These are phyloP conservation scores for Kalmusia sp. DNA, from an alignment of 2,329 filamentous ascomycete species.

Conservation along the genomic window DNA sequence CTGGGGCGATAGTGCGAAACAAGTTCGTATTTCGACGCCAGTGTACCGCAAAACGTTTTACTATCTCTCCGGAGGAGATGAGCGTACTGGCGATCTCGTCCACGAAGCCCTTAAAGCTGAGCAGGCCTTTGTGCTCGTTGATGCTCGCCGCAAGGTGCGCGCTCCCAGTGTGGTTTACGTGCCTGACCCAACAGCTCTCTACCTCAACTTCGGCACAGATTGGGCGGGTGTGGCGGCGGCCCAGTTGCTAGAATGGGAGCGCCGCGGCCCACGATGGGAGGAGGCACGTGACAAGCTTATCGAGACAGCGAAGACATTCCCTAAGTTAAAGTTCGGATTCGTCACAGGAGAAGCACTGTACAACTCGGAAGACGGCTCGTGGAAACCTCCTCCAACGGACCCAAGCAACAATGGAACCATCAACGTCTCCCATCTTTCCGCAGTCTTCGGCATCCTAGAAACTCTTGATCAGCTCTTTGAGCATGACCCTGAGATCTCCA, in stretches of 20 bases:
- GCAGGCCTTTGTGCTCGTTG: slow-evolving; percentile 60
- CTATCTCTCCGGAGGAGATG: slow-evolving; percentile 63
- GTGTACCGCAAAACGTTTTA: slow-evolving; percentile 66
- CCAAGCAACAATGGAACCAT: slow-evolving; percentile 60
- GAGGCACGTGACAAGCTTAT: slow-evolving; percentile 60
- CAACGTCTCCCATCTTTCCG: slow-evolving; percentile 62
- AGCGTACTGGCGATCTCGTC: slow-evolving; percentile 63
- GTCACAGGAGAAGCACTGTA: slow-evolving; percentile 64
- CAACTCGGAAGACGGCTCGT: slow-evolving; percentile 56
- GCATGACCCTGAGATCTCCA: slow-evolving; percentile 56
- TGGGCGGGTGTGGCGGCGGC: slow-evolving; percentile 64
- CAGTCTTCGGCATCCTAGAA: slow-evolving; percentile 66
- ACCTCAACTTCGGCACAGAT: slow-evolving; percentile 65
- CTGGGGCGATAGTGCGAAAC: slow-evolving; percentile 67
- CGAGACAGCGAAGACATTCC: slow-evolving; percentile 59
- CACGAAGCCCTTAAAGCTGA: slow-evolving; percentile 61
- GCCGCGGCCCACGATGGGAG: slow-evolving; percentile 61
- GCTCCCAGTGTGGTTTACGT: slow-evolving; percentile 58
- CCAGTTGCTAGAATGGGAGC: slow-evolving; percentile 68
- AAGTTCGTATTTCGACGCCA: slow-evolving; percentile 66
- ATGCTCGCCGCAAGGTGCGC: slow-evolving; percentile 66
- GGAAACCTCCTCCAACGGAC: slow-evolving; percentile 61
- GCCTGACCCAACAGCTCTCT: slow-evolving; percentile 51
- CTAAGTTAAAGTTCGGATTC: slow-evolving; percentile 64
- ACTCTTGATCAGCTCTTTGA: slow-evolving; percentile 64